phyloP scores from a whole-genome alignment of 805 yeast species.

The Pichia phayaonensis region DNA sequence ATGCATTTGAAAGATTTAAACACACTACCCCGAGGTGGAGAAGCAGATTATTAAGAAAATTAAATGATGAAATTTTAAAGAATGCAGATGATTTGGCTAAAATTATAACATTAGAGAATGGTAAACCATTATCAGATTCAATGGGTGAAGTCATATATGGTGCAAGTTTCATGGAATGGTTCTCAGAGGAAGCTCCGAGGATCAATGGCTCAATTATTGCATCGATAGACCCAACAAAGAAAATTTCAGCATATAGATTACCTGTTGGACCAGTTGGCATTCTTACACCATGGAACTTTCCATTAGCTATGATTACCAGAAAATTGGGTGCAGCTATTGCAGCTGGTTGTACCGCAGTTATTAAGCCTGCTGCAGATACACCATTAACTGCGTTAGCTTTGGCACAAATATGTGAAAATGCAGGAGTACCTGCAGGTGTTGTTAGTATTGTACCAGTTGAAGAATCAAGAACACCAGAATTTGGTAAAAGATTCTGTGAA shows the following conservation, averaged over 20 bases:
- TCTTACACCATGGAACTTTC: constrained; percentile 82
- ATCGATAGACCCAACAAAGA: constrained; percentile 39
- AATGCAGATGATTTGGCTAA: constrained; percentile 59
- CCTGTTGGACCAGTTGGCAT: constrained; percentile 79
- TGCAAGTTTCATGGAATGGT: constrained; percentile 82
- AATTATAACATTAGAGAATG: constrained; percentile 64
- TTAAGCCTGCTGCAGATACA: constrained; percentile 73
- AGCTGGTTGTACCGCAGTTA: constrained; percentile 73
- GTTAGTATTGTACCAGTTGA: constrained; percentile 53
- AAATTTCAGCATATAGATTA: constrained; percentile 53
- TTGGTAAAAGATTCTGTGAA: constrained; percentile 53
- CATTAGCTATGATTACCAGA: constrained; percentile 69
- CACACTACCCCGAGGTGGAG: constrained; percentile 47
- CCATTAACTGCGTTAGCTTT: constrained; percentile 68
- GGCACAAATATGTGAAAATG: constrained; percentile 50
- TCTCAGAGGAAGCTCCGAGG: constrained; percentile 74
- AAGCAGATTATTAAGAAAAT: constrained; percentile 40
- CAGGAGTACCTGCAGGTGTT: constrained; percentile 67
- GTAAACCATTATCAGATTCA: constrained; percentile 66
- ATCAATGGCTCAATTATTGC: constrained; percentile 53
- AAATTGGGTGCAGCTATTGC: constrained; percentile 73
- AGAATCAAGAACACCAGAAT: constrained; percentile 30
- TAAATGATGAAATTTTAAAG: constrained; percentile 46
- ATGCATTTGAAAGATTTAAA: constrained; percentile 44
- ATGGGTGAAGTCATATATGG: constrained; percentile 61